Conservation (phyloP, 2,329 filamentous ascomycete species). For the Cladophialophora bantiana region DNA sequence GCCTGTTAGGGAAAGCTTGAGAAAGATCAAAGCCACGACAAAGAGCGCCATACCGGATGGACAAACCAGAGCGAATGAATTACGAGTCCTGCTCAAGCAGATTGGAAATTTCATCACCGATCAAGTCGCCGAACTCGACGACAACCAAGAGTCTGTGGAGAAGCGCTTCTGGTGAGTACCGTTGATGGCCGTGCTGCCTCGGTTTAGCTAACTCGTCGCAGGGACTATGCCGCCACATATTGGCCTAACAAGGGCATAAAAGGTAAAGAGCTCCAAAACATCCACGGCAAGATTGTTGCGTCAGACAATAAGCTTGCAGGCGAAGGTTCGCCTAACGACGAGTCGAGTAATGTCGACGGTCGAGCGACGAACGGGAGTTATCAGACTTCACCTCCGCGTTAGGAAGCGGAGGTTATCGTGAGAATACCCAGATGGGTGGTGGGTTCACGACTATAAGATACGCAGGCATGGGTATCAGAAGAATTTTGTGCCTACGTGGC, state of each 20-base stretch:
- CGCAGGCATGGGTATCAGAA: background rate
- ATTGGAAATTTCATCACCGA: slow-evolving; percentile 56
- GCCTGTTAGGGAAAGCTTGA: slow-evolving; percentile 54
- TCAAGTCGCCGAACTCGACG: slow-evolving; percentile 46
- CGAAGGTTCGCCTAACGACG: slow-evolving; percentile 40
- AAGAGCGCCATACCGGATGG: slow-evolving; percentile 56
- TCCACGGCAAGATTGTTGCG: slow-evolving; percentile 41
- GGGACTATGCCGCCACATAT: slow-evolving; percentile 55
- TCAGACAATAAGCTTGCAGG: slow-evolving; percentile 40
- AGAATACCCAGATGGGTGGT: slow-evolving; percentile 1
- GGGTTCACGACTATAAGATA: slow-evolving; percentile 3
- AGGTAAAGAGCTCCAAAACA: slow-evolving; percentile 38
- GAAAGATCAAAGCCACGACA: slow-evolving; percentile 53
- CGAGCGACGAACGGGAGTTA: slow-evolving; percentile 38
- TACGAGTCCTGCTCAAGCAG: slow-evolving; percentile 52
- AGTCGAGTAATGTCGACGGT: slow-evolving; percentile 36
- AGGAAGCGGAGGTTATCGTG: slow-evolving; percentile 10
- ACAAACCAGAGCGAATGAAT: slow-evolving; percentile 51
- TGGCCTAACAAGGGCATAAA: slow-evolving; percentile 55
- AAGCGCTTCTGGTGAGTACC: slow-evolving; percentile 53
- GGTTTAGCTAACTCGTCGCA: slow-evolving; percentile 43
- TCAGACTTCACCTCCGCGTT: slow-evolving; percentile 38
- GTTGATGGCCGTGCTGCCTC: slow-evolving; percentile 4
- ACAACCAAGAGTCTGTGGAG: slow-evolving; percentile 51
- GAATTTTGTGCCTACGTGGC: background rate